These are phyloP conservation scores for Omphalotus guepiniiformis DNA, from an alignment of 768 basidiomycete genomes.

Conservation along the genomic window DNA sequence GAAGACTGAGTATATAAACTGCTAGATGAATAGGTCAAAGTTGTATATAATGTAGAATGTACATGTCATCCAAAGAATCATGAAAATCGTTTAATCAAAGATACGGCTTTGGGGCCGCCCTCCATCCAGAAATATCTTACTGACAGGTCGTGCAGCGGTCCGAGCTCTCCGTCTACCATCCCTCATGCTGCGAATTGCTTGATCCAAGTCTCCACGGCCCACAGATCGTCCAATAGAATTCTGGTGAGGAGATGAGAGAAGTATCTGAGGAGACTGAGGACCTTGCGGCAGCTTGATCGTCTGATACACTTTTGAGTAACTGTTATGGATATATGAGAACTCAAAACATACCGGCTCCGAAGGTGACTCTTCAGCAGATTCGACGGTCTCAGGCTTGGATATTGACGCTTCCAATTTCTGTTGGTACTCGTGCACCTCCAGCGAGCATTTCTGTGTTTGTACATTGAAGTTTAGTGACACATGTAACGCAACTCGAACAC, in stretches of 20 bases:
- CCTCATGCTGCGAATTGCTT: constrained; percentile 78
- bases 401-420: constrained; percentile 26
- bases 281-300: too few species aligned
- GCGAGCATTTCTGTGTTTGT: constrained; percentile 55
- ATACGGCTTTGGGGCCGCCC: constrained; percentile 28
- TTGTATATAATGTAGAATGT: too few species aligned
- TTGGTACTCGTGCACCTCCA: constrained; percentile 58
- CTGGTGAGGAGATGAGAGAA: constrained; percentile 23
- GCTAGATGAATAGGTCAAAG: too few species aligned
- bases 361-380: constrained; percentile 15
- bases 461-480: constrained; percentile 5
- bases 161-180: constrained; percentile 56
- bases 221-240: constrained; percentile 49
- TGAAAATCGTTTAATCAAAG: constrained; percentile 21
- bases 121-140: constrained; percentile 77
- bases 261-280: constrained; percentile 20
- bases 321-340: neutral
- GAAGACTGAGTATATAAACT: too few species aligned
- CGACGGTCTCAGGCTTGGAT: constrained; percentile 21
- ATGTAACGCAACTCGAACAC: neutral
- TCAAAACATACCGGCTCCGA: constrained; percentile 20
- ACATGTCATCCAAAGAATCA: too few species aligned
- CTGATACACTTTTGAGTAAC: constrained; percentile 26
- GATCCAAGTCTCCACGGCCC: constrained; percentile 77
- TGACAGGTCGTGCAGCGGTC: constrained; percentile 47